phyloP scores from a whole-genome alignment of 345 rosid genomes.

The Eucalyptus rudis region DNA sequence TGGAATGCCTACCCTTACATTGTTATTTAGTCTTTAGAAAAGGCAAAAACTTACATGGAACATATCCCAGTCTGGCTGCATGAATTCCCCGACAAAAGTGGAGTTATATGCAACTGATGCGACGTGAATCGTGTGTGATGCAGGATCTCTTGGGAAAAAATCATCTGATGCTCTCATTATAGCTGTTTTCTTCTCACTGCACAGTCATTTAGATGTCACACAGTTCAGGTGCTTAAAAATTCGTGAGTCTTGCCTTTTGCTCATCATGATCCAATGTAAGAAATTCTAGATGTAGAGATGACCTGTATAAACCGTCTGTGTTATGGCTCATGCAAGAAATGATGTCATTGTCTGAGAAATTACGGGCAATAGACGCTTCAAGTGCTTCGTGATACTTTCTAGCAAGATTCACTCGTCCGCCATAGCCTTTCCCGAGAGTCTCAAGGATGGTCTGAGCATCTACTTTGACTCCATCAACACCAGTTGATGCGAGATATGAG shows the following conservation, averaged over 20 bases:
- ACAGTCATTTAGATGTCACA: neutral
- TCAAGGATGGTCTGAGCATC: slow-evolving; percentile 3
- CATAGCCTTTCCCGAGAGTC: slow-evolving; percentile 13
- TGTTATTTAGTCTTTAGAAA: neutral
- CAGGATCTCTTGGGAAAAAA: slow-evolving; percentile 26
- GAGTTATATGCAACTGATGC: slow-evolving; percentile 11
- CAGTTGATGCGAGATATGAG: neutral
- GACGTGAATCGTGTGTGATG: slow-evolving; percentile 23
- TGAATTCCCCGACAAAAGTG: slow-evolving; percentile 7
- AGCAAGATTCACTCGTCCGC: slow-evolving; percentile 28
- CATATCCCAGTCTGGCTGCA: slow-evolving; percentile 20
- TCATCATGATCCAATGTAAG: neutral
- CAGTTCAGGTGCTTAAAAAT: neutral
- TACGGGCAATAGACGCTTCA: slow-evolving; percentile 18
- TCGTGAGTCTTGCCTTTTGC: neutral
- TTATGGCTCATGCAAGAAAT: slow-evolving; percentile 36
- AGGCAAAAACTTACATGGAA: neutral
- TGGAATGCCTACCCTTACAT: neutral
- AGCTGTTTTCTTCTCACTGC: slow-evolving; percentile 24
- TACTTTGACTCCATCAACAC: slow-evolving; percentile 15
- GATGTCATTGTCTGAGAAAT: slow-evolving; percentile 23
- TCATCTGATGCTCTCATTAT: slow-evolving; percentile 35
- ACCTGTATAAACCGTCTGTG: slow-evolving; percentile 16
- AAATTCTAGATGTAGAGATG: neutral
- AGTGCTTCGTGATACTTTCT: slow-evolving; percentile 23